Base-by-base conservation (phyloP, 2,329 filamentous ascomycete genomes). In the Fusarium cyanostomum region DNA sequence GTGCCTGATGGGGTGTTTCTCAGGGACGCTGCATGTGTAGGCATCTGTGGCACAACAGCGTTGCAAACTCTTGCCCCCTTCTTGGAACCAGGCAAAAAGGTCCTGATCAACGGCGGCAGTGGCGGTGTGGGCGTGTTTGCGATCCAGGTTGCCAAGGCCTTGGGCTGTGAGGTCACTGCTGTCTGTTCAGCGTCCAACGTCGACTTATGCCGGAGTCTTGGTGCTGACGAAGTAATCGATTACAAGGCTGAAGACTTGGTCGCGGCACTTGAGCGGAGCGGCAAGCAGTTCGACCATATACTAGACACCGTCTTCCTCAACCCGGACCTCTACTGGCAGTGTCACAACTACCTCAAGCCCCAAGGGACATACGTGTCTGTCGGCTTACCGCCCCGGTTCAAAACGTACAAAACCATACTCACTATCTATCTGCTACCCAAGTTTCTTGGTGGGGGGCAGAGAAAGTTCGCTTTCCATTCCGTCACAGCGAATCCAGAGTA, bases 61-160 rank as follows among this genome's bases (percentile, higher is more conserved):
- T 1, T 62, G 11, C 66, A 68, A 28, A 54, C 35, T 1, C 41
- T 68, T 1, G 30, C 16, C 0, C 49, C 65, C 0, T 52, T 41
- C 2, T 3, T 68, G 1, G 49, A 52, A 2, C 27, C 27, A 1
- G 65, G 39, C 0, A 44, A 46, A 0, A 64, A 24, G 8, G 59
- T 64, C 0, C 42, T 64, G 1, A 54, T 68, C 2, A 68, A 68
- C 5, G 66, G 66, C 3, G 65, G 65, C 0, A 68, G 66, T 3
- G 66, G 66, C 2, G 66, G 66, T 0, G 65, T 59, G 9, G 65
- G 66, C 4, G 18, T 46, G 3, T 68, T 68, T 16, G 65, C 65
- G 0, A 56, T 66, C 0, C 65, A 68, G 8, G 38, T 64, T 3
- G 66, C 65, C 0, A 68, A 67, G 8, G 52, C 50, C 2, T 1